phyloP scores from a whole-genome alignment of 805 yeast genomes.

The Myxozyma neotropica region DNA sequence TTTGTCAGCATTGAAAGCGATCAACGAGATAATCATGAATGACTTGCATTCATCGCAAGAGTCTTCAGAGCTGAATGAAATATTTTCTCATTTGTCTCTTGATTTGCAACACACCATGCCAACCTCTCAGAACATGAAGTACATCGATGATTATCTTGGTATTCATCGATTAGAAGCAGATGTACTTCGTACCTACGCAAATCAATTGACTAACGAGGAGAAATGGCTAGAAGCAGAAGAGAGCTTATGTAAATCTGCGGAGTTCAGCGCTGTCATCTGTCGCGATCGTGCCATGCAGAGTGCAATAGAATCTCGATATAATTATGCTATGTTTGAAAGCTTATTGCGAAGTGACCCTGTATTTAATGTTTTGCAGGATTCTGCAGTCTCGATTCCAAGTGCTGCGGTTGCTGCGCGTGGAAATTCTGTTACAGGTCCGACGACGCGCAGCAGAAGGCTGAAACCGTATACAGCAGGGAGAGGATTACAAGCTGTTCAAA shows the following conservation, averaged over 20 bases:
- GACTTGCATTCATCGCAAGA: not conserved
- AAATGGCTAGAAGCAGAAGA: slow-evolving; percentile 20
- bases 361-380: slow-evolving; percentile 53
- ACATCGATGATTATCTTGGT: not conserved
- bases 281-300: slow-evolving; percentile 24
- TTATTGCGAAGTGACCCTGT: slow-evolving; percentile 50
- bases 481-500: slow-evolving; percentile 11
- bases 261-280: not conserved
- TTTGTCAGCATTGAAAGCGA: not conserved
- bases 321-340: slow-evolving; percentile 30
- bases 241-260: not conserved
- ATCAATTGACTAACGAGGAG: not conserved
- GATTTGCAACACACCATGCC: not conserved
- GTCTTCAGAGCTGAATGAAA: slow-evolving; percentile 7
- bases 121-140: not conserved
- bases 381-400: slow-evolving; percentile 52
- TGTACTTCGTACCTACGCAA: slow-evolving; percentile 1
- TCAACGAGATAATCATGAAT: not conserved
- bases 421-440: not conserved
- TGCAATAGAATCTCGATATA: slow-evolving; percentile 23
- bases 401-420: not conserved
- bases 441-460: slow-evolving; percentile 5
- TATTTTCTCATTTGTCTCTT: slow-evolving; percentile 6
- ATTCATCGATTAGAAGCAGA: slow-evolving; percentile 2
- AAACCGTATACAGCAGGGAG: not conserved